Base-by-base conservation (phyloP, 2,329 filamentous ascomycete genomes). In the Aspergillus phoenicis region DNA sequence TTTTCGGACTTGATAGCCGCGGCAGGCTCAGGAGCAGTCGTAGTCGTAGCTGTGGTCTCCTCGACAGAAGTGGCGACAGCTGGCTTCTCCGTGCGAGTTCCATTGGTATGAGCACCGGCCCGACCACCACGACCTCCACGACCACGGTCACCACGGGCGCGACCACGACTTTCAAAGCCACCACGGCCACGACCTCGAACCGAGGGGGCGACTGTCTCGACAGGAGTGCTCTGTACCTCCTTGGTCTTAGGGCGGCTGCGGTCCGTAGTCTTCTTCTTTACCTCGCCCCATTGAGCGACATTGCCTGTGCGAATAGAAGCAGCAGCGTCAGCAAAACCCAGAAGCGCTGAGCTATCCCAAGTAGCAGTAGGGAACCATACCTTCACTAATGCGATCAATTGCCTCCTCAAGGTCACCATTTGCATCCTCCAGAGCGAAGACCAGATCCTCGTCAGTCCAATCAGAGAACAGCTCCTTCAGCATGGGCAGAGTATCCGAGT, bases 401-500 rank as follows among this genome's bases (percentile, higher is more conserved):
- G 80, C 80, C 62, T 75, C 75, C 65, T 81, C 77, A 39, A 82
- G 73, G 65, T 81, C 79, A 64, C 81, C 81, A 62, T 81, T 75
- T 51, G 79, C 79, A 82, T 99, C 95, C 78, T 96, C 88, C 62
- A 99, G 84, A 64, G 93, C 93, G 77, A 95, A 95, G 66, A 98
- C 87, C 66, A 98, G 87, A 77, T 98, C 94, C 77, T 93, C 91
- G 73, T 97, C 91, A 70, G 93, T 94, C 95, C 94, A 98, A 78
- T 93, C 90, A 62, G 91, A 88, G 82, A 97, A 97, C 82, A 98
- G 89, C 78, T 97, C 93, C 81, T 91, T 93, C 76, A 99, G 88
- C 72, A 89, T 87, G 64, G 84, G 83, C 70, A 97, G 86, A 81
- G 94, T 91, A 73, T 83, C 82, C 72, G 90, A 86, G 76, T 96